Evolutionary conservation across 1,284 basidiomycete species (phyloP).

Genomic region (Rhodotorula sp.): DNA sequence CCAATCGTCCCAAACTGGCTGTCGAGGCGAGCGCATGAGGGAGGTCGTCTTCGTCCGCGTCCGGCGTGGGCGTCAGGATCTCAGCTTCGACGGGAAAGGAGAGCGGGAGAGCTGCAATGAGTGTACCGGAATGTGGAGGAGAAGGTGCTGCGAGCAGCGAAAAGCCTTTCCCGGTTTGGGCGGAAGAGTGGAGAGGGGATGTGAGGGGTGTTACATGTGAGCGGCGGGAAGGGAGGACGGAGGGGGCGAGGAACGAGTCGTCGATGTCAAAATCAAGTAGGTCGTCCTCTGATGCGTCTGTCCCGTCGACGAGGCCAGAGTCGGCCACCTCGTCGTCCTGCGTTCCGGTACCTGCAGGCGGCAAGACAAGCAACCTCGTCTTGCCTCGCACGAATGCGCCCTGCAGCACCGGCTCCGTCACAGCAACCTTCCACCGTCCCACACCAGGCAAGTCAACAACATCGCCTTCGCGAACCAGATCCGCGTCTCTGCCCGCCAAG

Average conservation of each 20-base stretch:
- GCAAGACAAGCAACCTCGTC: constrained; percentile 63
- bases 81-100: constrained; percentile 15
- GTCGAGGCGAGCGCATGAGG: constrained; percentile 58
- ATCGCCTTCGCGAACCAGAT: constrained; percentile 40
- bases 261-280: constrained; percentile 60
- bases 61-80: constrained; percentile 20
- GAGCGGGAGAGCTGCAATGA: constrained; percentile 35
- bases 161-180: constrained; percentile 1
- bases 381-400: constrained; percentile 59
- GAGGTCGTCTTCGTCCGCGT: constrained; percentile 32
- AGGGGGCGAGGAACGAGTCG: constrained; percentile 66
- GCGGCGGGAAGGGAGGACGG: constrained; percentile 47
- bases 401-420: constrained; percentile 67
- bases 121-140: background rate
- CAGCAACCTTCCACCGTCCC: constrained; percentile 47
- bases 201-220: constrained; percentile 32
- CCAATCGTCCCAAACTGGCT: constrained; percentile 66
- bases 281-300: constrained; percentile 44
- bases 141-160: constrained; percentile 1
- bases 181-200: constrained; percentile 19
- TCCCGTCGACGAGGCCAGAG: background rate
- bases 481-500: constrained; percentile 18
- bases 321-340: background rate
- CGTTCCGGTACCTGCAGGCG: constrained; percentile 37
- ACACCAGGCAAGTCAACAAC: constrained; percentile 7